Base-by-base conservation (phyloP, 345 rosid genomes). In the Clausena lansium region DNA sequence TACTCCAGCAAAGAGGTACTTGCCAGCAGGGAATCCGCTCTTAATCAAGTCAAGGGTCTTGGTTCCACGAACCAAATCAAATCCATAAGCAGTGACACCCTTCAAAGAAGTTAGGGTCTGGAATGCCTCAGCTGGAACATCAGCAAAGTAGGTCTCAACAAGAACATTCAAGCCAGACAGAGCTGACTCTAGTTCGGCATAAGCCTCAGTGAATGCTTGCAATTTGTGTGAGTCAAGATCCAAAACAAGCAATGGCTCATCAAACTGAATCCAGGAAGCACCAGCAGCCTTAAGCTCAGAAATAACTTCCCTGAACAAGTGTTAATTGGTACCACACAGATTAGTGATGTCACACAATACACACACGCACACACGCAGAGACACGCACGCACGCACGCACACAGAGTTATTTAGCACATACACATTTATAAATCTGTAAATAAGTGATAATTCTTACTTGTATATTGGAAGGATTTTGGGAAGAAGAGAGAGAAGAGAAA, bases 111-210 rank as follows among this genome's bases (percentile, higher is more conserved):
- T 87, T 68, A 95, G 94, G 74, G 86, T 89, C 85, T 89, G 88
- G 93, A 72, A 95, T 76, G 95, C 92, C 84, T 86, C 93, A 70
- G 93, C 87, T 74, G 94, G 93, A 74, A 93, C 73, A 87, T 95
- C 99, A 28, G 99, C 99, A 41, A 95, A 95, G 90, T 95, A 95
- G 59, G 99, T 92, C 87, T 95, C 97, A 25, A 95, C 64, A 70
- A 93, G 83, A 82, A 95, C 98, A 80, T 88, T 92, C 85, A 92
- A 81, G 33, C 99, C 95, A 72, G 93, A 89, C 9, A 95, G 88
- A 76, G 92, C 85, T 59, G 97, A 90, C 74, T 95, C 99, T 55
- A 95, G 81, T 47, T 89, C 89, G 35, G 94, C 78, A 76, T 93
- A 95, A 69, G 99, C 97, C 77, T 83, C 90, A 36, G 89, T 90